A percentile compares a stretch with the other conserved stretches of the same genome.
phyloP scores from a whole-genome alignment of 345 rosid genomes.

The Microcos paniculata region DNA sequence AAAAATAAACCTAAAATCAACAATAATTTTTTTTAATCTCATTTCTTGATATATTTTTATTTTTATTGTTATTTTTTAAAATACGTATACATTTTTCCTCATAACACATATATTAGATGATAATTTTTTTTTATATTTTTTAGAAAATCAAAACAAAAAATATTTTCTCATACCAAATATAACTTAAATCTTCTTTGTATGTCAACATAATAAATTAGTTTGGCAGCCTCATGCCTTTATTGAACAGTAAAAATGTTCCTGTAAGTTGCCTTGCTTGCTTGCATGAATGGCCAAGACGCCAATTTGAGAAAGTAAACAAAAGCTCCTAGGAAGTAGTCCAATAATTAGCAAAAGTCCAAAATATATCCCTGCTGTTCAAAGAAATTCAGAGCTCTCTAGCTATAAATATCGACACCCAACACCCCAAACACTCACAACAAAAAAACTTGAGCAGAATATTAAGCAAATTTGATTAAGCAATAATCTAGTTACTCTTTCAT shows the following conservation, averaged over 20 bases:
- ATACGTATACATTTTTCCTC: no score
- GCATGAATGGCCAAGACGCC: background rate
- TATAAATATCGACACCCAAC: conserved; percentile 1
- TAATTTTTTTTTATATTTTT: no score
- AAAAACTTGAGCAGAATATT: background rate
- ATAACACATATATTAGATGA: no score
- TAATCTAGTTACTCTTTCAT: background rate
- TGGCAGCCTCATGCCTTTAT: background rate
- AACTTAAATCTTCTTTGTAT: no score
- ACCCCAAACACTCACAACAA: background rate
- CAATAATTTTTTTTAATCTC: no score
- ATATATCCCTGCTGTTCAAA: background rate
- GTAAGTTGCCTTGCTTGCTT: background rate
- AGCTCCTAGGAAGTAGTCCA: background rate
- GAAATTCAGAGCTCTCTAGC: background rate
- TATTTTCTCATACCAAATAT: no score
- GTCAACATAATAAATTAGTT: no score
- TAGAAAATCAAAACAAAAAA: no score
- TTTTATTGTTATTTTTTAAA: no score
- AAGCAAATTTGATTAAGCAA: background rate
- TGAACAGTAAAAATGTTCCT: no score
- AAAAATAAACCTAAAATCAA: no score
- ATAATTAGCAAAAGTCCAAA: background rate
- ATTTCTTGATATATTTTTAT: no score
- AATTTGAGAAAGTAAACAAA: background rate